These are phyloP conservation scores for Cryphonectria japonica DNA, from an alignment of 2,329 filamentous ascomycete species.

Conservation along the genomic window DNA sequence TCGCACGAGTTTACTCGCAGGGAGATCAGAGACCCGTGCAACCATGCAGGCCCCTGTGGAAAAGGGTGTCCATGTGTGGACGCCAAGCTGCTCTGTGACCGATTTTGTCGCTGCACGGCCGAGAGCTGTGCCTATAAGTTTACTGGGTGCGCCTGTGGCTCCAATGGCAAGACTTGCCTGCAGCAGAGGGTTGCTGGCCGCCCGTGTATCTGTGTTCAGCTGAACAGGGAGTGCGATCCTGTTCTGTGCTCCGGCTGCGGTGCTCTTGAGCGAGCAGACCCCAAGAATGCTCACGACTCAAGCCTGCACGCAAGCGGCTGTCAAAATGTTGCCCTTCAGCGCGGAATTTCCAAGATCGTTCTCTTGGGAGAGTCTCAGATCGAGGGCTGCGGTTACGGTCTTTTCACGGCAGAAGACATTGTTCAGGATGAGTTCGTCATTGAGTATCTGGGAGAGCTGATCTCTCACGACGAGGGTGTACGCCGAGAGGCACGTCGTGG, in stretches of 20 bases:
- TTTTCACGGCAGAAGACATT: slow-evolving; percentile 73
- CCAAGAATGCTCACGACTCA: slow-evolving; percentile 65
- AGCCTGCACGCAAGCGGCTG: slow-evolving; percentile 63
- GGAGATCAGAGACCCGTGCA: slow-evolving; percentile 66
- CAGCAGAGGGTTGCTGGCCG: slow-evolving; percentile 57
- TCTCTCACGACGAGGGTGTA: slow-evolving; percentile 70
- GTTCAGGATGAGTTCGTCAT: slow-evolving; percentile 73
- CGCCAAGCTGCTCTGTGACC: slow-evolving; percentile 69
- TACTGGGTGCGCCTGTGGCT: slow-evolving; percentile 68
- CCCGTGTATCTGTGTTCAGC: slow-evolving; percentile 70
- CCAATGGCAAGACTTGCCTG: slow-evolving; percentile 61
- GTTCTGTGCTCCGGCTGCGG: slow-evolving; percentile 75
- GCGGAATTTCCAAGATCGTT: slow-evolving; percentile 66
- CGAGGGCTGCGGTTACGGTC: slow-evolving; percentile 70
- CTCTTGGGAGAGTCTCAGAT: slow-evolving; percentile 73
- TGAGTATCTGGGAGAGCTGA: slow-evolving; percentile 80
- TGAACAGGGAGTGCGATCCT: slow-evolving; percentile 81
- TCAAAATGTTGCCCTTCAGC: slow-evolving; percentile 73
- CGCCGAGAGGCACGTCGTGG: slow-evolving; percentile 66
- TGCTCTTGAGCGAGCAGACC: slow-evolving; percentile 69
- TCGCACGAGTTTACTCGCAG: slow-evolving; percentile 60
- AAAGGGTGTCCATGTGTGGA: slow-evolving; percentile 66
- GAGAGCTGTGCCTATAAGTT: slow-evolving; percentile 66
- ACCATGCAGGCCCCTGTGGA: slow-evolving; percentile 69
- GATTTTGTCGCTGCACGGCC: slow-evolving; percentile 67